Base-by-base conservation (phyloP, 441 rosid species). In the Populus hybrid region DNA sequence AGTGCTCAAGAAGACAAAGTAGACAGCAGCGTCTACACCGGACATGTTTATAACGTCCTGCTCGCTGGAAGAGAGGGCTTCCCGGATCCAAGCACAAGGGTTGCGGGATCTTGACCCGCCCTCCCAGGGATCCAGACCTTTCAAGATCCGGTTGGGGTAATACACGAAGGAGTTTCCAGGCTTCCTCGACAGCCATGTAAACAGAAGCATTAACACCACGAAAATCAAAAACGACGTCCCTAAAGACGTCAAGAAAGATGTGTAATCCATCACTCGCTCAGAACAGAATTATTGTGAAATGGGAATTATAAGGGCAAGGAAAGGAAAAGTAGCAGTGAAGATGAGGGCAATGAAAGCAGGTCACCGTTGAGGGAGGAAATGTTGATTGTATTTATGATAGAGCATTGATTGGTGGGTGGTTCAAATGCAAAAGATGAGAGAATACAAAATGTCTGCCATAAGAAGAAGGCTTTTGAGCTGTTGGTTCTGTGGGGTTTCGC, bases 1-100 rank as follows among this genome's bases (percentile, higher is more conserved):
- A 71, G 99, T 95, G 88, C 84, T 83, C 82, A 95, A 77, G 91
- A 92, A 95, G 77, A 93, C 98, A 79, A 95, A 93, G 91, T 95
- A 92, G 81, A 93, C 99, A 70, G 99, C 99, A 38, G 94, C 82
- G 72, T 95, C 99, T 11, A 95, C 85, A 18, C 98, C 98, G 32
- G 98, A 92, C 67, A 89, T 16, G 74, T 77, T 75, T 72, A 93
- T 76, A 38, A 95, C 80, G 64, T 95, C 97, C 77, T 83, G 91
- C 82, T 95, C 99, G 9, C 83, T 79, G 7, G 99, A 87, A 75
- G 90, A 61, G 30, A 92, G 2, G 40, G 94, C 91, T 86, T 95
- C 98, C 78, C 75, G 75, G 83, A 91, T 88, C 98, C 97, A 95
- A 50, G 94, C 81, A 74, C 88, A 85, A 1, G 95, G 97, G 84